These are phyloP conservation scores for Lagenidium sp. DNA, from an alignment of 352 stramenopile genomes.

Conservation along the genomic window DNA sequence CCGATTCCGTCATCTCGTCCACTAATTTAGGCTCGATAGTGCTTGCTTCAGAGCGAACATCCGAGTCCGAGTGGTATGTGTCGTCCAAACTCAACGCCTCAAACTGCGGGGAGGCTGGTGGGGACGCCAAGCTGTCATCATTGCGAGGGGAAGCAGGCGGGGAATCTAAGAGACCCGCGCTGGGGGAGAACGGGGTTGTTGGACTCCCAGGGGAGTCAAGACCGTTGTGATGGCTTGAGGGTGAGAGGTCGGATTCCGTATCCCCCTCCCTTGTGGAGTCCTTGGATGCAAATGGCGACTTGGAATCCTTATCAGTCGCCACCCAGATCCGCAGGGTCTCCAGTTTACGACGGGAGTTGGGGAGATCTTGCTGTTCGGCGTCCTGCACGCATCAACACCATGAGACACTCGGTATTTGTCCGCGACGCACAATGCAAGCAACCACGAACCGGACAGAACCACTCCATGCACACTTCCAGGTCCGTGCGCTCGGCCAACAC, in stretches of 20 bases:
- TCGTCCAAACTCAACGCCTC: constrained; percentile 31
- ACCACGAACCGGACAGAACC: constrained; percentile 65
- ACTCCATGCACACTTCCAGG: constrained; percentile 84
- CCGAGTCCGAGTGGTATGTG: constrained; percentile 65
- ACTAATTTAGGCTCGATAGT: constrained; percentile 70
- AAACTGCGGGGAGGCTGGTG: constrained; percentile 30
- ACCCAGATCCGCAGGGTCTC: constrained; percentile 86
- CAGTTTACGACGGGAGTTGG: constrained; percentile 43
- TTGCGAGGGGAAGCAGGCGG: constrained; percentile 37
- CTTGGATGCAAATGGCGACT: constrained; percentile 61
- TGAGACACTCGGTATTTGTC: too few relatives aligned
- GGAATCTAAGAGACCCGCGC: constrained; percentile 18
- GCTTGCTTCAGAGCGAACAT: constrained; percentile 36
- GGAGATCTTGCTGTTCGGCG: constrained; percentile 45
- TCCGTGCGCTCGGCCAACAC: constrained; percentile 75
- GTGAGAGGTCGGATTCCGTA: constrained; percentile 54
- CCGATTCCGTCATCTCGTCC: constrained; percentile 34
- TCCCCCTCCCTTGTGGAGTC: constrained; percentile 39
- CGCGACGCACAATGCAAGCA: background rate
- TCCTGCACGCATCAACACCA: constrained; percentile 26
- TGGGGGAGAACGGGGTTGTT: constrained; percentile 7
- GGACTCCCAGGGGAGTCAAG: constrained; percentile 45
- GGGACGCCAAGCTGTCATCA: constrained; percentile 9
- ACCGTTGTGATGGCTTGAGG: constrained; percentile 26
- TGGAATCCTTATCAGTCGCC: constrained; percentile 78